Percentiles rank a stretch among this genome's conserved stretches.
Evolutionary conservation across 345 rosid species (phyloP).

Genomic region (Fremontodendron californicum): DNA sequence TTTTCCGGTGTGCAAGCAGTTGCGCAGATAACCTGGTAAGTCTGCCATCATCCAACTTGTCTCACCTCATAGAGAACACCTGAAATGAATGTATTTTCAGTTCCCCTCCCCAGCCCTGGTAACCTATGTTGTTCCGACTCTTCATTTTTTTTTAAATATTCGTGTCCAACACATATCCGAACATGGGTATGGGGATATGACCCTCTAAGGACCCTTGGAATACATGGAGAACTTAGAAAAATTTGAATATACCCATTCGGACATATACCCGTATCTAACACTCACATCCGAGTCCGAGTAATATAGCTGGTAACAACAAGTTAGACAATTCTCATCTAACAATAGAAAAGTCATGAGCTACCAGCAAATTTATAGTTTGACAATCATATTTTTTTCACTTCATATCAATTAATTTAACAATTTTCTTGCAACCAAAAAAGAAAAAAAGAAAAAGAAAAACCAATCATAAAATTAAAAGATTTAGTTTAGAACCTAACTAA

Average conservation of each 20-base stretch:
- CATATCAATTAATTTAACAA: not conserved
- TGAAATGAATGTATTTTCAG: constrained; percentile 20
- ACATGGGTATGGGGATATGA: no score
- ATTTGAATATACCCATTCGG: no score
- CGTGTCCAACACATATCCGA: no score
- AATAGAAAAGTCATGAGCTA: not conserved
- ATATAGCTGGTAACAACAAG: not conserved
- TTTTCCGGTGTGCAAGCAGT: constrained; percentile 80
- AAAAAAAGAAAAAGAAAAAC: not conserved
- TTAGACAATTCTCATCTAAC: not conserved
- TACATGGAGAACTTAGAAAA: no score
- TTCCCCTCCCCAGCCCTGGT: not conserved
- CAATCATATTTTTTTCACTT: not conserved
- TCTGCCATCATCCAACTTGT: constrained; percentile 54
- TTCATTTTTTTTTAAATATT: no score
- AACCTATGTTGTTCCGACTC: no score
- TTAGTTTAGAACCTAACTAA: not conserved
- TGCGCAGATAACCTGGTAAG: constrained; percentile 59
- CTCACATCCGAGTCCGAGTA: no score
- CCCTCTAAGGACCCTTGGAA: no score
- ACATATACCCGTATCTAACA: no score
- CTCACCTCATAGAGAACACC: constrained; percentile 32
- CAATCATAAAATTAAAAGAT: not conserved
- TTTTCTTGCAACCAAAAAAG: not conserved
- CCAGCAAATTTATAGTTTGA: not conserved